phyloP scores from a whole-genome alignment of 1,284 basidiomycete species.

The Moesziomyces aphidis region DNA sequence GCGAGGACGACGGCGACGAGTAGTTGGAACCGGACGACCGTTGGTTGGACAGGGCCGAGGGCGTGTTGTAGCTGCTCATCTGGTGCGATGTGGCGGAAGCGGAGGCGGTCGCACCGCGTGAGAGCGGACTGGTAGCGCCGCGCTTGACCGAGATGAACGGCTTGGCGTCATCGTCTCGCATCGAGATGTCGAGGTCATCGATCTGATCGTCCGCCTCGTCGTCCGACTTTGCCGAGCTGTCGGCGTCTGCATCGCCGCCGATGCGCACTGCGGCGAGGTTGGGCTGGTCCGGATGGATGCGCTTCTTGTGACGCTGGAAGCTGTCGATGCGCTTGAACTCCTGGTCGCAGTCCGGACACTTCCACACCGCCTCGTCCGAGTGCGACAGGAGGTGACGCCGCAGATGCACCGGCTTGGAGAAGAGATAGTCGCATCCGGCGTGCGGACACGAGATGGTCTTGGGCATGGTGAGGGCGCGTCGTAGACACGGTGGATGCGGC shows the following conservation, averaged over 20 bases:
- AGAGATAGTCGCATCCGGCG: constrained; percentile 39
- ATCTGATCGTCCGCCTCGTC: constrained; percentile 20
- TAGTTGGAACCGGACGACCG: neutral
- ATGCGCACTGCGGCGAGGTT: constrained; percentile 31
- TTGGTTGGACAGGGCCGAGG: neutral
- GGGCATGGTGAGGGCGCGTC: constrained; percentile 18
- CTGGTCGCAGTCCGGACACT: constrained; percentile 39
- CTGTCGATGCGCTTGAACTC: constrained; percentile 52
- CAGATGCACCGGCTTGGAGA: constrained; percentile 46
- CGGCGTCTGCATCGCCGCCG: neutral
- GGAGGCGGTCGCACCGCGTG: neutral
- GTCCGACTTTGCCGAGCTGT: constrained; percentile 14
- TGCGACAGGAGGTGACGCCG: constrained; percentile 44
- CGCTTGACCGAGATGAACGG: neutral
- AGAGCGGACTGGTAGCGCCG: too few relatives aligned
- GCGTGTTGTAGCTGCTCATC: neutral
- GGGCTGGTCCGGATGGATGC: constrained; percentile 39
- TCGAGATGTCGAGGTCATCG: constrained; percentile 7
- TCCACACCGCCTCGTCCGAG: constrained; percentile 39
- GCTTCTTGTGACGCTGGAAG: constrained; percentile 51
- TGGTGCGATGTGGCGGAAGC: neutral
- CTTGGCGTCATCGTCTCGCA: neutral
- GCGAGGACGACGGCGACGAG: neutral
- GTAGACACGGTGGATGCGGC: neutral
- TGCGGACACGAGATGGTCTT: constrained; percentile 47